These are phyloP conservation scores for Tetrapisispora iriomotensis DNA, from an alignment of 805 yeast species.

Conservation along the genomic window DNA sequence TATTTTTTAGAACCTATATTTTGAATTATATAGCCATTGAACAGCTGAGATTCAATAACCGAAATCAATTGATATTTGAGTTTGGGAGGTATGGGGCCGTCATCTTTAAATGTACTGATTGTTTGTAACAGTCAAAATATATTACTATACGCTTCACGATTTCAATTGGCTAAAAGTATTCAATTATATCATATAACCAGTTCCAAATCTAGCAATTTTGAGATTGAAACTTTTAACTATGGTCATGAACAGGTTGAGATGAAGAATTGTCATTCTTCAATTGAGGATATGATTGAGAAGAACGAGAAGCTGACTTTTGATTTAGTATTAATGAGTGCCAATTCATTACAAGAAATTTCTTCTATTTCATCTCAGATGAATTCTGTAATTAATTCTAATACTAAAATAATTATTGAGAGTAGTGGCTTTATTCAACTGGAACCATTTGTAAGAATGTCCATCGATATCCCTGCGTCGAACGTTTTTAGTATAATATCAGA, in stretches of 20 bases:
- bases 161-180: slow-evolving; percentile 29
- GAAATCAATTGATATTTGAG: too few species aligned
- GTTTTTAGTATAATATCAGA: slow-evolving; percentile 54
- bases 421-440: slow-evolving; percentile 66
- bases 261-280: slow-evolving; percentile 22
- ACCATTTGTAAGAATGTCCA: slow-evolving; percentile 47
- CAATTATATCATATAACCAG: slow-evolving; percentile 25
- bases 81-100: slow-evolving; percentile 1
- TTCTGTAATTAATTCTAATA: slow-evolving; percentile 32
- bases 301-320: slow-evolving; percentile 28
- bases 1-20: too few species aligned
- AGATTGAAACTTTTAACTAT: slow-evolving; percentile 20
- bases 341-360: slow-evolving; percentile 44
- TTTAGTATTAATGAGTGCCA: slow-evolving; percentile 37
- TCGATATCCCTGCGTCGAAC: slow-evolving; percentile 30
- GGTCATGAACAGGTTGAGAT: slow-evolving; percentile 21
- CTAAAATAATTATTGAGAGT: slow-evolving; percentile 55
- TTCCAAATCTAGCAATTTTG: slow-evolving; percentile 16
- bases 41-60: too few species aligned
- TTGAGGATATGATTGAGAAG: slow-evolving; percentile 9
- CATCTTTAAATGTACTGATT: slow-evolving; percentile 22
- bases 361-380: slow-evolving; percentile 32
- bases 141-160: slow-evolving; percentile 24
- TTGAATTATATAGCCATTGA: too few species aligned
- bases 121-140: slow-evolving; percentile 26